Base-by-base conservation (phyloP, 805 yeast species). In the Allodekkera sacchari region DNA sequence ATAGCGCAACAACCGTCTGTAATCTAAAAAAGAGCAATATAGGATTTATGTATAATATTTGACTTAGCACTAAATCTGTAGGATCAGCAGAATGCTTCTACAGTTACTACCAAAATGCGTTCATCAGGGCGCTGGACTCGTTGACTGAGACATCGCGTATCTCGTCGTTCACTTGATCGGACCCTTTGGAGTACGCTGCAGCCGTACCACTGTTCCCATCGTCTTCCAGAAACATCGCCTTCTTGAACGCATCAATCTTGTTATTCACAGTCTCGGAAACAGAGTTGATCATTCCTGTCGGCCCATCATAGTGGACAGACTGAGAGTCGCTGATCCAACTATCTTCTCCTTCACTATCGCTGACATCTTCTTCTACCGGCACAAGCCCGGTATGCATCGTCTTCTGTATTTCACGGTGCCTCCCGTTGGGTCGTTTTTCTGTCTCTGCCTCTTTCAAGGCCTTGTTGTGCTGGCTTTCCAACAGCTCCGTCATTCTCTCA, bases 201-300 rank as follows among this genome's bases (percentile, higher is more conserved):
- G 23, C 31, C 18, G 20, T n/a, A 7, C 15, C 32, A 18, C n/a
- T 10, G 18, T 14, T 27, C 4, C 25, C 25, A n/a, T 35, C 31
- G 11, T 30, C 32, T 5, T 35, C 32, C 21, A 29, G 35, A 27
- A 48, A 44, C 4, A 49, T 28, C 5, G 42, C 43, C 16, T 51
- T 44, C 22, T 37, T 44, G 37, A 51, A 37, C 11, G 48, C 41
- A 24, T 43, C 51, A 23, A 47, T 33, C 7, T 45, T 41, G 9
- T 41, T 53, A 29, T 44, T 50, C 7, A 47, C 44, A 8, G 37
- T 59, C 35, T 76, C 84, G 25, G 77, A 69, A 5, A 79, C 69
- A 13, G 81, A 76, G 15, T 77, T 66, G 14, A 80, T 57, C 61
- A 79, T 59, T 0, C 88, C 87, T 0, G 88, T 74, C 0, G 87